Percentiles rank a stretch among this genome's conserved stretches.
Conservation (phyloP, 2,329 filamentous ascomycete species). For the Boeremia lycopersici region DNA sequence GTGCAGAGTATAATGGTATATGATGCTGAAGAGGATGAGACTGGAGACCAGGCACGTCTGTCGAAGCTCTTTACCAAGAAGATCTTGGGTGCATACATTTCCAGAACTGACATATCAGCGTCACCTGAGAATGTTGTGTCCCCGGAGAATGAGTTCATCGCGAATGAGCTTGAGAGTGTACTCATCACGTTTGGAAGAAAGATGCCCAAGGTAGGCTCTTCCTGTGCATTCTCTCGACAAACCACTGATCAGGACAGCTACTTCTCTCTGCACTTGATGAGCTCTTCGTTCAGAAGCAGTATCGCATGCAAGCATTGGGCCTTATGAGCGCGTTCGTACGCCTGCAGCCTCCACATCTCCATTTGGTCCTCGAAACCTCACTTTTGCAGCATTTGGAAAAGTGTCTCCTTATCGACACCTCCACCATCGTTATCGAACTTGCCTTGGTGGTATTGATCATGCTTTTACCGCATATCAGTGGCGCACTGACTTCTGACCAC, state of each 20-base stretch:
- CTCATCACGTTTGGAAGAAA: slow-evolving; percentile 66
- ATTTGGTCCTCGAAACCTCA: slow-evolving; percentile 73
- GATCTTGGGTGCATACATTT: slow-evolving; percentile 52
- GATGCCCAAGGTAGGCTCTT: slow-evolving; percentile 62
- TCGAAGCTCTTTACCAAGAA: slow-evolving; percentile 62
- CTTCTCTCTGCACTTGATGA: slow-evolving; percentile 70
- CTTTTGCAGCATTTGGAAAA: slow-evolving; percentile 74
- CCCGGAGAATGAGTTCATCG: slow-evolving; percentile 54
- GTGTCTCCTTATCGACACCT: slow-evolving; percentile 78
- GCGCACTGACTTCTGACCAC: slow-evolving; percentile 63
- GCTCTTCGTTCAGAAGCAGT: slow-evolving; percentile 68
- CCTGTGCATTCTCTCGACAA: neutral
- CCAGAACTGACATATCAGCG: slow-evolving; percentile 47
- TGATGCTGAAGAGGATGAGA: slow-evolving; percentile 63
- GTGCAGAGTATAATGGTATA: slow-evolving; percentile 68
- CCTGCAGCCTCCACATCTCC: slow-evolving; percentile 77
- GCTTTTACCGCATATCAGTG: slow-evolving; percentile 81
- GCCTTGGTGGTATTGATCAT: slow-evolving; percentile 78
- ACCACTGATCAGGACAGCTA: slow-evolving; percentile 53
- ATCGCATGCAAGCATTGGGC: slow-evolving; percentile 67
- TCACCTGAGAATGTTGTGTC: slow-evolving; percentile 48
- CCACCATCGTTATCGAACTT: slow-evolving; percentile 75
- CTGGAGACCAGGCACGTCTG: slow-evolving; percentile 51
- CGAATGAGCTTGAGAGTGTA: slow-evolving; percentile 60
- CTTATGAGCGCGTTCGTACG: slow-evolving; percentile 76